phyloP scores from a whole-genome alignment of 306 rosid species.

The Vigna radiata region DNA sequence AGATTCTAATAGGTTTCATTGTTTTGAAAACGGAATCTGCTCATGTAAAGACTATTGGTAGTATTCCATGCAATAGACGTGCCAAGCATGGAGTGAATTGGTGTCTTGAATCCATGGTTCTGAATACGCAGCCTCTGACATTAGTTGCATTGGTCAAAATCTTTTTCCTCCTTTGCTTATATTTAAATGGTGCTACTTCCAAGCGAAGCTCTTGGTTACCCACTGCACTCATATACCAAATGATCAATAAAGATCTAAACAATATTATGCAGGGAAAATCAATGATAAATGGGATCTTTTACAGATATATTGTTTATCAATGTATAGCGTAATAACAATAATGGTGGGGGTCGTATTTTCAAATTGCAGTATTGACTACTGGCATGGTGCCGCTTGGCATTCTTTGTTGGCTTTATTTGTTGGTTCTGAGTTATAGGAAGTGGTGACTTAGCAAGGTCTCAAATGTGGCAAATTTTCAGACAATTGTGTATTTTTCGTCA shows the following conservation, averaged over 20 bases:
- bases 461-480: background rate
- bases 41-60: constrained; percentile 21
- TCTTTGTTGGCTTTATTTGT: background rate
- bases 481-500: no score
- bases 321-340: background rate
- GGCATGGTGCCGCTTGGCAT: background rate
- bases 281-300: background rate
- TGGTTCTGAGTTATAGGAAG: background rate
- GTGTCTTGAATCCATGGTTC: background rate
- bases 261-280: background rate
- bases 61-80: background rate
- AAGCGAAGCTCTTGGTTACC: background rate
- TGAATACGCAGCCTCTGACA: background rate
- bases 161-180: background rate
- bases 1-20: constrained; percentile 23
- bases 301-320: background rate
- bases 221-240: constrained; percentile 4
- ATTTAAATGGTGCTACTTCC: background rate
- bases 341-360: background rate
- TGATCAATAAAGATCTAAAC: background rate
- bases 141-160: background rate
- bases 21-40: constrained; percentile 11
- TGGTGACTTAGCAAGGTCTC: background rate
- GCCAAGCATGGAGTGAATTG: constrained; percentile 18
- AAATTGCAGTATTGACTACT: background rate